Conservation (phyloP, 768 basidiomycete species). For the Rhodotorula kratochvilovae region DNA sequence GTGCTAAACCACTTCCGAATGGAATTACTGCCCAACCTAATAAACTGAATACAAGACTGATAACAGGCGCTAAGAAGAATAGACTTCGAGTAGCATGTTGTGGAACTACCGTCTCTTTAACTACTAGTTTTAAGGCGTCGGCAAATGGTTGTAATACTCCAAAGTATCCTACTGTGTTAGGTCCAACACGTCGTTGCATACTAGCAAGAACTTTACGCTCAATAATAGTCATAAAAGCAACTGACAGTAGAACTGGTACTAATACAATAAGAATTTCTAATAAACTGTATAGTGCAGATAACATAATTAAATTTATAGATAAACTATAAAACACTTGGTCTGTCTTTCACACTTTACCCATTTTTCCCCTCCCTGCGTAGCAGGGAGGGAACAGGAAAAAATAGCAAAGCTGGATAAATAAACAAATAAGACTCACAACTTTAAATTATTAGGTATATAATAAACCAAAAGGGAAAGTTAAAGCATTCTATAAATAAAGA, state of each 20-base stretch:
- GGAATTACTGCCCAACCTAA: conserved; percentile 42
- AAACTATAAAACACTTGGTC: conserved; percentile 8
- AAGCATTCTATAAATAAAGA: conserved; percentile 25
- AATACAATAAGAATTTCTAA: conserved; percentile 40
- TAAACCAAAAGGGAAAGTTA: conserved; percentile 12
- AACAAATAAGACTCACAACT: no score
- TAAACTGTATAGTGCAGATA: conserved; percentile 26
- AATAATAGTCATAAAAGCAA: conserved; percentile 42
- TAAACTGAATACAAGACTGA: conserved; percentile 40
- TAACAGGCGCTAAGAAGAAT: conserved; percentile 42
- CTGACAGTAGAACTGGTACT: conserved; percentile 36
- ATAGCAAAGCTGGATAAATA: conserved; percentile 7
- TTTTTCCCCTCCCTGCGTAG: conserved; percentile 1
- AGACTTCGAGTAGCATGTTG: conserved; percentile 40
- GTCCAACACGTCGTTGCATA: conserved; percentile 42
- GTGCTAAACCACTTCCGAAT: conserved; percentile 39
- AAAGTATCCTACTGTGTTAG: conserved; percentile 41
- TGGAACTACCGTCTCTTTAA: conserved; percentile 42
- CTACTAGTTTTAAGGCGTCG: conserved; percentile 40
- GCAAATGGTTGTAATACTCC: conserved; percentile 41
- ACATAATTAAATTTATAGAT: conserved; percentile 16
- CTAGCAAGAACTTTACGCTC: conserved; percentile 40
- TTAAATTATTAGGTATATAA: no score
- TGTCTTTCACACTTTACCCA: no score
- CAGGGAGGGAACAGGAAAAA: conserved; percentile 1